These are phyloP conservation scores for Erodium texanum DNA, from an alignment of 441 rosid species.

Conservation along the genomic window DNA sequence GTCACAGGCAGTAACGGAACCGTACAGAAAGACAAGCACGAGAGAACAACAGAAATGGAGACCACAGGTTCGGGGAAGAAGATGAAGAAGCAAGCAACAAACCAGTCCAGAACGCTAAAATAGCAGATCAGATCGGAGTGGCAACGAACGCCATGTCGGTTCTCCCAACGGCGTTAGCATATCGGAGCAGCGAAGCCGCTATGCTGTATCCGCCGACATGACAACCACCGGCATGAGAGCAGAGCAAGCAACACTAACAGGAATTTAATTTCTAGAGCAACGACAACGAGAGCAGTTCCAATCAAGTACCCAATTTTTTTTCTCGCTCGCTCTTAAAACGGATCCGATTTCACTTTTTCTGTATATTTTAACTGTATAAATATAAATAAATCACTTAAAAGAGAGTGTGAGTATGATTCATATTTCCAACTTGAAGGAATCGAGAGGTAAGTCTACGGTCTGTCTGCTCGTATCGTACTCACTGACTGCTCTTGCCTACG, in stretches of 20 bases:
- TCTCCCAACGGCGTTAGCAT: not conserved
- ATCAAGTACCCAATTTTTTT: not conserved
- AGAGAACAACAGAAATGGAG: not conserved
- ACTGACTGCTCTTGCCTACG: too few relatives aligned
- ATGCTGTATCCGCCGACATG: not conserved
- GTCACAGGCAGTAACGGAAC: too few relatives aligned
- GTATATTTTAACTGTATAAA: too few relatives aligned
- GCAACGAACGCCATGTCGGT: not conserved
- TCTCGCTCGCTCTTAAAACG: not conserved
- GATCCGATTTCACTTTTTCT: not conserved
- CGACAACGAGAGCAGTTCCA: not conserved
- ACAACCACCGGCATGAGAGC: not conserved
- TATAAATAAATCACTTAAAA: too few relatives aligned
- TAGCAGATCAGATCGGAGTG: not conserved
- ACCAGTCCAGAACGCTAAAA: not conserved
- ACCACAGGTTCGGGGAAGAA: not conserved
- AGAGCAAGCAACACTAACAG: not conserved
- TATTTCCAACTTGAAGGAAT: too few relatives aligned
- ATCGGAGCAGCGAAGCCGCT: not conserved
- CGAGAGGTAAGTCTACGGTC: too few relatives aligned
- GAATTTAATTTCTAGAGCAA: not conserved
- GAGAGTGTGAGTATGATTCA: too few relatives aligned
- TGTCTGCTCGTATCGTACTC: too few relatives aligned
- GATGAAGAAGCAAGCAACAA: not conserved
- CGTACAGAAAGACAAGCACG: too few relatives aligned